Percentiles rank a stretch among this genome's conserved stretches.
Evolutionary conservation across 2,329 filamentous ascomycete genomes (phyloP).

Genomic region (Sclerotinia minor): DNA sequence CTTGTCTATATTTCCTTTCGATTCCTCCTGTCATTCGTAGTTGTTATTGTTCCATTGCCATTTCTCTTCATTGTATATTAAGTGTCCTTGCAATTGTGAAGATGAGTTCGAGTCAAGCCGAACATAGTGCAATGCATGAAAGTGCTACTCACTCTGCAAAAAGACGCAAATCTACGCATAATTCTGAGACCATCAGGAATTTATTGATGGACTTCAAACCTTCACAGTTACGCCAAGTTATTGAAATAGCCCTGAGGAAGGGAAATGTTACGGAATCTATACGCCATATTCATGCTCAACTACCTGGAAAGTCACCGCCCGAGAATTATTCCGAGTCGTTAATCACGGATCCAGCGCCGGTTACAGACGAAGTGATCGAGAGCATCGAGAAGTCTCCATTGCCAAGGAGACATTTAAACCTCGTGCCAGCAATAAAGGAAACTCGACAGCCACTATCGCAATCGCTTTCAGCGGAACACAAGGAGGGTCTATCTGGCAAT

Average conservation of each 20-base stretch:
- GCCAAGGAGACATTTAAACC: neutral
- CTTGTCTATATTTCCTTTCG: neutral
- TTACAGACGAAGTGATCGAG: neutral
- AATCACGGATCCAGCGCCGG: too few species aligned
- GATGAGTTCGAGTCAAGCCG: neutral
- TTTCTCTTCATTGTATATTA: neutral
- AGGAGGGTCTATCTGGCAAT: neutral
- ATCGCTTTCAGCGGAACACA: neutral
- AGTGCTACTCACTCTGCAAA: neutral
- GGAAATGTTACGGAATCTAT: slow-evolving; percentile 9
- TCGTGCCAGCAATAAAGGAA: neutral
- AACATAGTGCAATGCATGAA: neutral
- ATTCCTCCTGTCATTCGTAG: neutral
- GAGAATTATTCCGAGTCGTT: neutral
- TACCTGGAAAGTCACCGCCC: neutral
- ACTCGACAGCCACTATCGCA: neutral
- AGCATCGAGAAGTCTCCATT: slow-evolving; percentile 13
- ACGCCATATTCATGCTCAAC: slow-evolving; percentile 16
- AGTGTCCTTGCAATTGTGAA: neutral
- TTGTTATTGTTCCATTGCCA: neutral
- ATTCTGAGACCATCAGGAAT: neutral
- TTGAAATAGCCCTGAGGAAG: neutral
- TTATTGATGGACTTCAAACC: slow-evolving; percentile 5
- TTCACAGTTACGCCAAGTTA: slow-evolving; percentile 11
- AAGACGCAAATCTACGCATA: neutral